Conservation (phyloP, 495 filamentous ascomycete species). For the Poronia punctata region DNA sequence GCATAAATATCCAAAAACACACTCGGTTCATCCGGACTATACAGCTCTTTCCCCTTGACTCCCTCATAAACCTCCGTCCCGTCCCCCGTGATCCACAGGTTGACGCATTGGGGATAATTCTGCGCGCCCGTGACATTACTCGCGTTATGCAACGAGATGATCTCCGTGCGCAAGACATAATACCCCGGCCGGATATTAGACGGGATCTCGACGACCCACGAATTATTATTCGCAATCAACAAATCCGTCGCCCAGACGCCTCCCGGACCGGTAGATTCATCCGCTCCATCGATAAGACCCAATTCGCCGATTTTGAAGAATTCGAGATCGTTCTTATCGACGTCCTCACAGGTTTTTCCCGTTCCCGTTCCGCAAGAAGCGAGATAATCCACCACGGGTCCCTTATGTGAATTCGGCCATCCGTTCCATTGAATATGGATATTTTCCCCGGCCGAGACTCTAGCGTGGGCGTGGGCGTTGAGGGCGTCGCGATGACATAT, state of each 20-base stretch:
- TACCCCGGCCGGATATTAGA: slow-evolving; percentile 51
- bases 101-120: slow-evolving; percentile 68
- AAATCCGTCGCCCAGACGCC: slow-evolving; percentile 53
- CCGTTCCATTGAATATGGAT: slow-evolving; percentile 58
- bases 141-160: slow-evolving; percentile 64
- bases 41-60: slow-evolving; percentile 23
- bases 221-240: slow-evolving; percentile 61
- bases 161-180: slow-evolving; percentile 70
- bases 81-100: slow-evolving; percentile 40
- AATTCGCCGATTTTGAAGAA: slow-evolving; percentile 67
- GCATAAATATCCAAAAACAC: slow-evolving; percentile 37
- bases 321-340: slow-evolving; percentile 55
- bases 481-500: slow-evolving; percentile 58
- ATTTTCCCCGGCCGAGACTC: slow-evolving; percentile 44
- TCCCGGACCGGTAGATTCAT: slow-evolving; percentile 6
- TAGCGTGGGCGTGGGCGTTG: slow-evolving; percentile 44
- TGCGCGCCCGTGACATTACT: slow-evolving; percentile 53
- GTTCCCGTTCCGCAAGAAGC: slow-evolving; percentile 56
- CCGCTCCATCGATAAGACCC: slow-evolving; percentile 43
- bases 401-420: slow-evolving; percentile 57
- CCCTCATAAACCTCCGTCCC: slow-evolving; percentile 30
- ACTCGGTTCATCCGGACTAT: slow-evolving; percentile 27
- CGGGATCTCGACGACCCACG: slow-evolving; percentile 60
- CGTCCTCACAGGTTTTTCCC: slow-evolving; percentile 49
- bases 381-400: slow-evolving; percentile 52